Base-by-base conservation (phyloP, 2,329 filamentous ascomycete genomes). In the Neofusicoccum kwambonambiense region DNA sequence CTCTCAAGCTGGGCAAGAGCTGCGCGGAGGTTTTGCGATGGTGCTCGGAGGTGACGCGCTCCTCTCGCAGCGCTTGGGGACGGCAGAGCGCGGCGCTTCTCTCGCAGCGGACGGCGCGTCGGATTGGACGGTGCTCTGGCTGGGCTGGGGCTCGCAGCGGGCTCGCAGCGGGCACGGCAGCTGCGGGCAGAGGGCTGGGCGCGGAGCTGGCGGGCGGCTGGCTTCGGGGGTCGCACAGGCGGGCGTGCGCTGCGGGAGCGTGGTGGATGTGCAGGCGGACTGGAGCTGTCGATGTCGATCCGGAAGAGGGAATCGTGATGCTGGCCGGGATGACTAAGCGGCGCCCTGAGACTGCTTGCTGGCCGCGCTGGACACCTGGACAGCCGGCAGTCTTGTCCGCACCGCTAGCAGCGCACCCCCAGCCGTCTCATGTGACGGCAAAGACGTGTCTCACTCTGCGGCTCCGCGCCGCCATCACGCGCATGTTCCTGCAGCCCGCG, bases 291-390 rank as follows among this genome's bases (percentile, higher is more conserved):
- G 41, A 60, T 47, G 56, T 60, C 56, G 56, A 60, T 60, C 56
- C 54, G 54, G 54, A 60, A 49, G 62, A 64, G 62, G 62, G 51
- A 57, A 64, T 57, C 41, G 62, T 51, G 62, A 64, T 64, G 52
- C 51, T 64, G 62, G 50, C 62, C 37, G 41, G 22, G 34, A 31
- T 57, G 52, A 57, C 52, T 58, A 64, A 64, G 62, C 62, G 8
- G 22, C 42, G n/a, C 15, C 57, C 34, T 15, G n/a, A 15, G n/a
- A 17, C n/a, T 3, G 42, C 12, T 7, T 31, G 27, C 27, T 17
- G 42, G 42, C 17, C 42, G 17, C 42, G 27, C 27, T 17, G 42
- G 42, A 45, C 42, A 45, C 42, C n/a, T 17, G 13, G 42, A 45
- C 3, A 45, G 11, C 12, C 4, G 42, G 42, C 27, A 31, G 27